Conservation (phyloP, 805 yeast species). For the Yamadazyma phyllophila region DNA sequence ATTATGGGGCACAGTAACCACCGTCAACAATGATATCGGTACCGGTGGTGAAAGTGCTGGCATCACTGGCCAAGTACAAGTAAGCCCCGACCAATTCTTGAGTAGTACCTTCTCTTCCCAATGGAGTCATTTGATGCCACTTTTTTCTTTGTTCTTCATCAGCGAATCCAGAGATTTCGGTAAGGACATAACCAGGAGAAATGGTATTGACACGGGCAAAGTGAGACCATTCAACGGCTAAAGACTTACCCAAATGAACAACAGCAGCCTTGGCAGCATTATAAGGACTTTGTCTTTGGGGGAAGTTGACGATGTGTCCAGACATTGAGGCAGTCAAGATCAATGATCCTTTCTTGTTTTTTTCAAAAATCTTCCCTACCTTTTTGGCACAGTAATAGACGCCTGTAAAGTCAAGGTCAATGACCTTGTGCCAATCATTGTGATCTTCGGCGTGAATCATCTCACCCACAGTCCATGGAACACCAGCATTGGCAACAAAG, state of each 20-base stretch:
- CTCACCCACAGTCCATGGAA: conserved; percentile 73
- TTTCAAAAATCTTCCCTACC: conserved; percentile 38
- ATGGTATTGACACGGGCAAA: conserved; percentile 44
- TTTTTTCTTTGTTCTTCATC: conserved; percentile 28
- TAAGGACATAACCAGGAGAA: conserved; percentile 43
- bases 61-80: conserved; percentile 44
- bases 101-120: conserved; percentile 46
- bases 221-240: conserved; percentile 49
- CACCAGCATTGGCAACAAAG: conserved; percentile 88
- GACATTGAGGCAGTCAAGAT: conserved; percentile 47
- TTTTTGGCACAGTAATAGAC: conserved; percentile 45
- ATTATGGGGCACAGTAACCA: conserved; percentile 40
- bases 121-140: conserved; percentile 42
- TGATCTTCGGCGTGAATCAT: conserved; percentile 35
- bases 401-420: conserved; percentile 41
- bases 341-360: conserved; percentile 42
- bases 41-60: conserved; percentile 44
- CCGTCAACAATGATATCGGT: conserved; percentile 46
- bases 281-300: conserved; percentile 46
- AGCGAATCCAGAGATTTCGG: conserved; percentile 40
- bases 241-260: conserved; percentile 41
- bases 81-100: conserved; percentile 48
- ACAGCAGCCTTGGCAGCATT: conserved; percentile 48
- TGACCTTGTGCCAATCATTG: conserved; percentile 33
- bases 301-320: conserved; percentile 47